Percentiles rank a stretch among this genome's conserved stretches.
These are phyloP conservation scores for Cunninghamia lanceolata DNA, from an alignment of 75 land plant genomes.

Conservation along the genomic window DNA sequence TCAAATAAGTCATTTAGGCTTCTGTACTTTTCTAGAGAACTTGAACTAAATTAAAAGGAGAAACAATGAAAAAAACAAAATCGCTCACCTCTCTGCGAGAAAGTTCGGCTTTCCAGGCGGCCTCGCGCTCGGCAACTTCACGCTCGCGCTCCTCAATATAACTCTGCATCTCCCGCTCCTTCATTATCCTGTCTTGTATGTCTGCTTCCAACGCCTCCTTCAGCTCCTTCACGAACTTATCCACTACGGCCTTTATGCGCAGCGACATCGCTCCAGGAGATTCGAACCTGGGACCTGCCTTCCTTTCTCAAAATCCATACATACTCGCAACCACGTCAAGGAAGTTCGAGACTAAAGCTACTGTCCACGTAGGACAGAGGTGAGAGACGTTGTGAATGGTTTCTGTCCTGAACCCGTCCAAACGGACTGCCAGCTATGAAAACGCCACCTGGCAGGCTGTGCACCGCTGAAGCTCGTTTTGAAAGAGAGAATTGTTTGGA, in stretches of 20 bases:
- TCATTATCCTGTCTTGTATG: conserved; percentile 93
- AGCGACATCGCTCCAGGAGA: conserved; percentile 33
- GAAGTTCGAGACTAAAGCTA: background rate
- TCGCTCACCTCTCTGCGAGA: conserved; percentile 78
- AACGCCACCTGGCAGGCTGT: background rate
- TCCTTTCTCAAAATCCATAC: background rate
- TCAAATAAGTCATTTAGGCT: background rate
- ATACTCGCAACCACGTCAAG: background rate
- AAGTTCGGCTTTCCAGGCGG: conserved; percentile 99
- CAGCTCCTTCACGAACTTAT: conserved; percentile 90
- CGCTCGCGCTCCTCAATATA: conserved; percentile 94
- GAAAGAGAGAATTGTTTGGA: too few species aligned
- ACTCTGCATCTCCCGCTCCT: conserved; percentile 99
- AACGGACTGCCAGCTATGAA: background rate
- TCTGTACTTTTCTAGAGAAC: background rate
- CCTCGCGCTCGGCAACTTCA: conserved; percentile 96
- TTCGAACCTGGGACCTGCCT: conserved; percentile 14
- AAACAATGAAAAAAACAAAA: conserved; percentile 7
- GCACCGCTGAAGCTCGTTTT: background rate
- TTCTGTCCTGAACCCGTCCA: too few species aligned
- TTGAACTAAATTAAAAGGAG: background rate
- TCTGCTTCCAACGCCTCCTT: conserved; percentile 94
- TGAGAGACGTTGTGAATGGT: too few species aligned
- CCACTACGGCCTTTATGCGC: conserved; percentile 90
- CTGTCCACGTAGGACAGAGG: background rate